Percentiles rank a stretch among this genome's conserved stretches.
phyloP scores from a whole-genome alignment of 805 yeast species.

The Vanderwaltozyma verrucispora region DNA sequence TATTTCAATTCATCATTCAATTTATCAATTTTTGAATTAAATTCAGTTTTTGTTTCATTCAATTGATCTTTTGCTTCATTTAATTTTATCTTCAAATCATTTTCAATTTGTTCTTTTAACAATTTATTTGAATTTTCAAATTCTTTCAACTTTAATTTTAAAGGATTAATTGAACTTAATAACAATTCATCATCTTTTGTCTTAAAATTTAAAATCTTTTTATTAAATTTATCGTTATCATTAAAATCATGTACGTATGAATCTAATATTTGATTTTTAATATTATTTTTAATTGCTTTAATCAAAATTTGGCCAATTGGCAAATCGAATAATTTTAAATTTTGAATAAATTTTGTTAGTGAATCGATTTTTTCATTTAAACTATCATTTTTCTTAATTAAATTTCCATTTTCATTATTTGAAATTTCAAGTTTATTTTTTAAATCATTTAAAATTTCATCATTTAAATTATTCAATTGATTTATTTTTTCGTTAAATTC shows the following conservation, averaged over 20 bases:
- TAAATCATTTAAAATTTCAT: too few relatives aligned
- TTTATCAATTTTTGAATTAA: neutral
- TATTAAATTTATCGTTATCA: conserved; percentile 2
- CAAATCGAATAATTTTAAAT: conserved; percentile 8
- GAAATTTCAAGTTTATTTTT: too few relatives aligned
- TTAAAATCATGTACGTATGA: neutral
- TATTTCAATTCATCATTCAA: conserved; percentile 1
- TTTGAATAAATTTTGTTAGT: conserved; percentile 5
- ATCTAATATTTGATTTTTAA: neutral
- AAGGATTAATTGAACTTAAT: neutral
- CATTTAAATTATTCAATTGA: too few relatives aligned
- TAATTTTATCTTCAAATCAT: conserved; percentile 8
- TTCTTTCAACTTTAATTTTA: neutral
- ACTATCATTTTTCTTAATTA: neutral
- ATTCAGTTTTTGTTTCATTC: conserved; percentile 1
- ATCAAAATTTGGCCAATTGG: conserved; percentile 9
- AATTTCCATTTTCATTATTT: neutral
- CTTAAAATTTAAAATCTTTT: conserved; percentile 10
- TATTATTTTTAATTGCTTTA: conserved; percentile 1
- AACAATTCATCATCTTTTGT: conserved; percentile 5
- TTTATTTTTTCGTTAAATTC: too few relatives aligned
- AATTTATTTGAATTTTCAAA: conserved; percentile 1
- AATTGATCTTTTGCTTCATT: too few relatives aligned
- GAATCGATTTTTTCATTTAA: neutral
- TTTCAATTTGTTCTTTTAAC: conserved; percentile 7